These are phyloP conservation scores for Euphorbia lathyris DNA, from an alignment of 345 rosid species.

Conservation along the genomic window DNA sequence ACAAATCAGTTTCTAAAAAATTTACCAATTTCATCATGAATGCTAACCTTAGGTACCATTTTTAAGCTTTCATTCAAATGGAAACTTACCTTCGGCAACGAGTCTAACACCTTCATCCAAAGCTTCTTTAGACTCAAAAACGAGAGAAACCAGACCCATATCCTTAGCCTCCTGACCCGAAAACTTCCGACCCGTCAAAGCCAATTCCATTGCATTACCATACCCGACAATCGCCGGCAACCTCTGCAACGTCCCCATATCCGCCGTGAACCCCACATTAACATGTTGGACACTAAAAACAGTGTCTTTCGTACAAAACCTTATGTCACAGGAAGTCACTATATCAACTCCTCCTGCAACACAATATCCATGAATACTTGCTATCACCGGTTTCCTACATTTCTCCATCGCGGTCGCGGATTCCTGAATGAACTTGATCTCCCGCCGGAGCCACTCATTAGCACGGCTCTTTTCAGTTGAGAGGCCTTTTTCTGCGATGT, in stretches of 20 bases:
- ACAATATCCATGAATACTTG: constrained; percentile 66
- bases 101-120: constrained; percentile 31
- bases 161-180: constrained; percentile 60
- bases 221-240: constrained; percentile 68
- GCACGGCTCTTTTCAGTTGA: constrained; percentile 48
- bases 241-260: too few relatives aligned
- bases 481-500: constrained; percentile 5
- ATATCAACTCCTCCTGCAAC: constrained; percentile 67
- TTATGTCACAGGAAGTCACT: constrained; percentile 68
- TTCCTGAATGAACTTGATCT: too few relatives aligned
- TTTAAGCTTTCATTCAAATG: too few relatives aligned
- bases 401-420: constrained; percentile 65
- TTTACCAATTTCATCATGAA: too few relatives aligned
- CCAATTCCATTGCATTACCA: constrained; percentile 66
- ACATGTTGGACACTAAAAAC: constrained; percentile 68
- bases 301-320: constrained; percentile 58
- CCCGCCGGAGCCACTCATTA: constrained; percentile 42
- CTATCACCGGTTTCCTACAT: constrained; percentile 82
- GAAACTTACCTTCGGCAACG: constrained; percentile 66
- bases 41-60: too few relatives aligned
- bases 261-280: constrained; percentile 67
- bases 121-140: constrained; percentile 30
- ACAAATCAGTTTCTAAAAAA: too few relatives aligned
- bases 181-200: constrained; percentile 8
- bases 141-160: constrained; percentile 64